Conservation (phyloP, 805 yeast genomes). For the Ogataea philodendri region DNA sequence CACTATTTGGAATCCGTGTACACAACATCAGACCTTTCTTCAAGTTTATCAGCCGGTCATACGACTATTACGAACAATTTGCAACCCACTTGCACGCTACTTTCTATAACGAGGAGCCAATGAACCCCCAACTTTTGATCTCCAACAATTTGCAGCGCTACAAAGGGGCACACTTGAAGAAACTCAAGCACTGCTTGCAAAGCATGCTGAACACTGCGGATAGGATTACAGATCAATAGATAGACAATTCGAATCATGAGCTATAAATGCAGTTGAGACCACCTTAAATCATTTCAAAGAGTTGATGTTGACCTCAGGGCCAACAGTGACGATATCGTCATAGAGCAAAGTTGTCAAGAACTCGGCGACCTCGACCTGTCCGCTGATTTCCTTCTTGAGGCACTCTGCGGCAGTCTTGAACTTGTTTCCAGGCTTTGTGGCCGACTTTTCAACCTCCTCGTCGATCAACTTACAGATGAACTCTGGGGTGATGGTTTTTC, state of each 20-base stretch:
- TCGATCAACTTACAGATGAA: conserved; percentile 55
- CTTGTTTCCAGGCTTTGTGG: conserved; percentile 59
- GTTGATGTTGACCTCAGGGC: conserved; percentile 32
- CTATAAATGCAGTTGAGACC: conserved; percentile 2
- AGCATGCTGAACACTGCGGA: conserved; percentile 15
- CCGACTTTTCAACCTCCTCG: conserved; percentile 58
- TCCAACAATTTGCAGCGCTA: conserved; percentile 12
- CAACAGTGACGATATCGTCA: conserved; percentile 62
- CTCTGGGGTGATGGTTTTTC: conserved; percentile 56
- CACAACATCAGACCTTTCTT: conserved; percentile 17
- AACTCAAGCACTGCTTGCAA: conserved; percentile 16
- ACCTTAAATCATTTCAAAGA: conserved; percentile 25
- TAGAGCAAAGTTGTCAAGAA: conserved; percentile 75
- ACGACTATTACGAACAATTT: conserved; percentile 19
- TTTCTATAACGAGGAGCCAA: conserved; percentile 13
- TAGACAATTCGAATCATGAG: conserved; percentile 6
- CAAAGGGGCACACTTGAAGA: conserved; percentile 9
- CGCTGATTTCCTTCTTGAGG: conserved; percentile 70
- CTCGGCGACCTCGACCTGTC: conserved; percentile 64
- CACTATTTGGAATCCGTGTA: conserved; percentile 16
- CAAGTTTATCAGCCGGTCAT: conserved; percentile 16
- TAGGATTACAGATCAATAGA: conserved; percentile 4
- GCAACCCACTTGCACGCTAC: conserved; percentile 14
- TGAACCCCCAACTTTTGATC: conserved; percentile 12
- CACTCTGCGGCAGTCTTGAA: conserved; percentile 66